Base-by-base conservation (phyloP, 1,139 yeast species). In the Blastobotrys capitulatus region DNA sequence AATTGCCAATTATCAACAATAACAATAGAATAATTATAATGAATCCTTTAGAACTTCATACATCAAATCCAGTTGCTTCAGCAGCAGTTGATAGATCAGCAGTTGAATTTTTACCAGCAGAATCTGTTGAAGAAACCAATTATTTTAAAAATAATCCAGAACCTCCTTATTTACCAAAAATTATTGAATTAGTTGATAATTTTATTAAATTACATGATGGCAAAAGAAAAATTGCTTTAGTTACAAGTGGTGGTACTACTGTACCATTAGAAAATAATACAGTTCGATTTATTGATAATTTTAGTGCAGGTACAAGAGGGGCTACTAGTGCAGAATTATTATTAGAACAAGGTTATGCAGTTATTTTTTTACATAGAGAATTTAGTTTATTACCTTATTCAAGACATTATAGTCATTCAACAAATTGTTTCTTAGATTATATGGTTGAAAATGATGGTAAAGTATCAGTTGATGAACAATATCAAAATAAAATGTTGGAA, bases 231-330 rank as follows among this genome's bases (percentile, higher is more conserved):
- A 77, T 92, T 19, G 97, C 82, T 0, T 70, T 92, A 50, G 94
- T 92, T 2, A 92, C 97, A 0, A 82, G 92, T 10, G 99, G 99
- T n/a, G 99, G 98, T 32, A 92, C 98, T 1, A 90, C 97, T 0
- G 99, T 94, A 0, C 99, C 99, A 0, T 72, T 92, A 57, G 99
- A 92, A 61, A 89, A 89, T 68, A 92, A 94, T 62, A 94, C 98
- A 0, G 98, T 92, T 15, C 70, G 99, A 51, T 92, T 92, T 68
- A 89, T 92, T 62, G 99, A 92, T 67, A 92, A 92, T 64, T 94
- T 94, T 66, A 84, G 95, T 59, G 97, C 97, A 26, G 98, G 98
- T 22, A 92, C 97, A 1, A 78, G 99, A 67, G 98, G 98, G 49
- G 95, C 98, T 9, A 83, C 96, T 0, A 83, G 95, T 36, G 96